Base-by-base conservation (phyloP, 139 green algal species). In the Micractinium conductrix region DNA sequence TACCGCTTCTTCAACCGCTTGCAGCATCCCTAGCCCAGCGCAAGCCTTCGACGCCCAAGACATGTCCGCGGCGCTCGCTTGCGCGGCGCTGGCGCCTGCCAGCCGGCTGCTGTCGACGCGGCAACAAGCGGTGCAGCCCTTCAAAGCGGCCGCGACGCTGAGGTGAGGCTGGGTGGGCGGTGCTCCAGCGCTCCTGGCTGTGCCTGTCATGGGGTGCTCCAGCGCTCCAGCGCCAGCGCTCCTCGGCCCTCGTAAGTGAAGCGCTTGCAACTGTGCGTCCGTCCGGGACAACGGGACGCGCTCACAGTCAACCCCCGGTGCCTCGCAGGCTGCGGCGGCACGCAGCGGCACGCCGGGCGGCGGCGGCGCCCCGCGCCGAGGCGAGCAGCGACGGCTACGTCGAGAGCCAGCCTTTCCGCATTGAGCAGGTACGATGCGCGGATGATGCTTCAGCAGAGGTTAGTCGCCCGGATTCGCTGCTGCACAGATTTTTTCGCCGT, bases 371-470 rank as follows among this genome's bases (percentile, higher is more conserved):
- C 28, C 70, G 70, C 28, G 70, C 70, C 42, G 70, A 78, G 42
- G 70, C 26, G 26, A 53, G 70, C 70, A 78, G 70, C 38, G 28
- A 38, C 70, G 55, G 33, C n/a, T 86, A 83, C 35, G 50, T 89
- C 9, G 72, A 88, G 40, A 69, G 78, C 26, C 38, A 85, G 42
- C 30, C 48, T 38, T 85, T 89, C 79, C 79, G 80, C 63, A 89
- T 89, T 48, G 86, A 89, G 60, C 82, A 55, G 58, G 72, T 89
- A n/a, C n/a, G n/a, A n/a, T n/a, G n/a, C n/a, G n/a, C n/a, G n/a
- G n/a, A n/a, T n/a, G n/a, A n/a, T n/a, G n/a, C n/a, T n/a, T n/a
- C n/a, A n/a, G n/a, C n/a, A n/a, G n/a, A n/a, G n/a, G n/a, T n/a
- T n/a, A n/a, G n/a, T n/a, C n/a, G n/a, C n/a, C n/a, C n/a, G n/a